Conservation (phyloP, 192 early-diverging fungal species). For the Pilobolus umbonatus region DNA sequence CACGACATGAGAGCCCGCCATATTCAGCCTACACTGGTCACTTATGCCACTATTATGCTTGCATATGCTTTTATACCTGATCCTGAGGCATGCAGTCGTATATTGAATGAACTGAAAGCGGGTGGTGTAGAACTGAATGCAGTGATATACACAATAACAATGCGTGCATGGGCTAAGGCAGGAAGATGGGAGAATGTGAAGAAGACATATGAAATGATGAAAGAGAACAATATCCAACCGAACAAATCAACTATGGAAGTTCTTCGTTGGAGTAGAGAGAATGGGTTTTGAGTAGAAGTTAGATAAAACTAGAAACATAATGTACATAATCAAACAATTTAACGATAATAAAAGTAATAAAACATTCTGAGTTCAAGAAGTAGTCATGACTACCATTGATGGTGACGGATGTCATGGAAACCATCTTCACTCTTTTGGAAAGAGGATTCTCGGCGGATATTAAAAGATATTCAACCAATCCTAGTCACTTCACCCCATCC, state of each 20-base stretch:
- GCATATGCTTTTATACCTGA: constrained; percentile 33
- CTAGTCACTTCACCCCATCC: too few species aligned
- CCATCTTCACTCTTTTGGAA: too few species aligned
- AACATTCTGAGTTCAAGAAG: too few species aligned
- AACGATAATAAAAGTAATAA: too few species aligned
- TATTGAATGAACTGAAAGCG: constrained; percentile 22
- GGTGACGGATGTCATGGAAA: too few species aligned
- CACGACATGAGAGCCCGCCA: constrained; percentile 26
- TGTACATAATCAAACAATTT: too few species aligned
- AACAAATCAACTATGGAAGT: constrained; percentile 24
- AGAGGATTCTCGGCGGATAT: too few species aligned
- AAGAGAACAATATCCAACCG: constrained; percentile 17
- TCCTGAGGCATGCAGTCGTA: constrained; percentile 15
- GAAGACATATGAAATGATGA: constrained; percentile 35
- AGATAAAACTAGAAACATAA: too few species aligned
- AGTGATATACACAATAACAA: constrained; percentile 30
- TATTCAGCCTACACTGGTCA: constrained; percentile 28
- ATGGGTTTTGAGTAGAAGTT: too few species aligned
- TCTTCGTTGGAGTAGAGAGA: constrained; percentile 19
- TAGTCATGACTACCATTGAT: too few species aligned
- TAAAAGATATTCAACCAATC: too few species aligned
- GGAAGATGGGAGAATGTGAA: constrained; percentile 20
- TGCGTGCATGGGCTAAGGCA: constrained; percentile 37
- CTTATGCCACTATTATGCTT: constrained; percentile 36
- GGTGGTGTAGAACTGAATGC: constrained; percentile 23